Evolutionary conservation across 805 yeast species (phyloP).

Genomic region (Pichia gijzeniarum): DNA sequence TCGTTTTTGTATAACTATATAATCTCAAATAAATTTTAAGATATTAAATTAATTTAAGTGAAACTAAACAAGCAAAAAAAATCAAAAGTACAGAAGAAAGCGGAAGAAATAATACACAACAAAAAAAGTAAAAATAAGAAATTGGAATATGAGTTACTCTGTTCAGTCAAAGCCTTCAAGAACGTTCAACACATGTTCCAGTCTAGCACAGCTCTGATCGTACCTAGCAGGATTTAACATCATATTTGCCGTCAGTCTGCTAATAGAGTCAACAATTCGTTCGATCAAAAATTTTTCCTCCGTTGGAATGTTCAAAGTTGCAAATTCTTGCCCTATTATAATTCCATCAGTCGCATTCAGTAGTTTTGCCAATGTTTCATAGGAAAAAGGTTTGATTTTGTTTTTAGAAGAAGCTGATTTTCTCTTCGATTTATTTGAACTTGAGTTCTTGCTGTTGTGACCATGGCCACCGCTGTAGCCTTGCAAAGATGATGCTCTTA

Average conservation of each 20-base stretch:
- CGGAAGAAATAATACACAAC: neutral
- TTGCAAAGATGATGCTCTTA: slow-evolving; percentile 3
- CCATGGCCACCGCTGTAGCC: neutral
- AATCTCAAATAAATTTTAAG: too few relatives aligned
- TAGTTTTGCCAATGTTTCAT: slow-evolving; percentile 42
- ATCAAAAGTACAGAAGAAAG: neutral
- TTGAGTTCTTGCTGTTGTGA: slow-evolving; percentile 1
- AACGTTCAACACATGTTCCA: slow-evolving; percentile 77
- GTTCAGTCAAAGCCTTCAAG: slow-evolving; percentile 64
- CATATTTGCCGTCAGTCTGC: slow-evolving; percentile 86
- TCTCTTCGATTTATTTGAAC: slow-evolving; percentile 12
- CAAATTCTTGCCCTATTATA: slow-evolving; percentile 64
- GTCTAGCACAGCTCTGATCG: slow-evolving; percentile 70
- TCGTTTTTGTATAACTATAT: neutral
- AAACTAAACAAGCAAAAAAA: too few relatives aligned
- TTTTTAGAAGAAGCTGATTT: slow-evolving; percentile 12
- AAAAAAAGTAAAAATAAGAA: neutral
- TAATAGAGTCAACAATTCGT: slow-evolving; percentile 76
- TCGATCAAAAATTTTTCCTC: slow-evolving; percentile 78
- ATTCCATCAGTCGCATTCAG: slow-evolving; percentile 56
- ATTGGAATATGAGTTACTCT: neutral
- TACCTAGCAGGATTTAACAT: slow-evolving; percentile 76
- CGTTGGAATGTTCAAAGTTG: slow-evolving; percentile 61
- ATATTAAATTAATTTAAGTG: too few relatives aligned
- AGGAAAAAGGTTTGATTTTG: slow-evolving; percentile 30